Evolutionary conservation across 2,329 filamentous ascomycete genomes (phyloP), one percentile per base, ranked within the genome.

Genomic region (Waltergamsia citrina): DNA sequence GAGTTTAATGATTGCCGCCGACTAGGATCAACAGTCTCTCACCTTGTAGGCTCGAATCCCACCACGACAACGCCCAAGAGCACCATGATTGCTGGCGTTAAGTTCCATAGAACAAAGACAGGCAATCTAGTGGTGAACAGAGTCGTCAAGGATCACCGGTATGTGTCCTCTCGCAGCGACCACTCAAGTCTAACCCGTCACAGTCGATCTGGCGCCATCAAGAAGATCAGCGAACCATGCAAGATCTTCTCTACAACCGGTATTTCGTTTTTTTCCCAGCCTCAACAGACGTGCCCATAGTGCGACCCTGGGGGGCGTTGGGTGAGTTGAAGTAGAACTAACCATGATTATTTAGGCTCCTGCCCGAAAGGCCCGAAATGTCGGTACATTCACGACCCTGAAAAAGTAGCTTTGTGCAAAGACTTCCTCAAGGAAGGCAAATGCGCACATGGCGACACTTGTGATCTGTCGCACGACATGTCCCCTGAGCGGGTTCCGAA

Each of bases 371-470:
- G 90, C 38, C 81, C 82, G 7, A 65, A 62, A 31, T 98, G 92
- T 59, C 80, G 74, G 36, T 92, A 82, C 53, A 65, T 78, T 32
- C 92, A 98, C 67, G 85, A 98, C 52, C 74, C 83, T 27, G 67
- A 76, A 53, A 94, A 85, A 62, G 85, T 94, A 49, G 85, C 90
- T 36, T 78, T 92, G 37, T 98, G 92, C 76, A 92, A 85, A 59
- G 79, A 85, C 35, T 87, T 83, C 53, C 69, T 96, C 35, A 78
- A 80, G 50, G 87, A 82, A 52, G 81, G 84, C 52, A 69, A 72
- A 49, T 98, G 92, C 63, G 63, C 68, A 46, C 74, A 75, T 55
- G 86, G 86, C 59, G 74, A 81, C 51, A 71, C 71, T 50, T 98
- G 92, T 70, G 85, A 94, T 60, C 72, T 96, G 40, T 94, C 88